Conservation (phyloP, 2,329 filamentous ascomycete species). For the Teratosphaeria zuluensis region DNA sequence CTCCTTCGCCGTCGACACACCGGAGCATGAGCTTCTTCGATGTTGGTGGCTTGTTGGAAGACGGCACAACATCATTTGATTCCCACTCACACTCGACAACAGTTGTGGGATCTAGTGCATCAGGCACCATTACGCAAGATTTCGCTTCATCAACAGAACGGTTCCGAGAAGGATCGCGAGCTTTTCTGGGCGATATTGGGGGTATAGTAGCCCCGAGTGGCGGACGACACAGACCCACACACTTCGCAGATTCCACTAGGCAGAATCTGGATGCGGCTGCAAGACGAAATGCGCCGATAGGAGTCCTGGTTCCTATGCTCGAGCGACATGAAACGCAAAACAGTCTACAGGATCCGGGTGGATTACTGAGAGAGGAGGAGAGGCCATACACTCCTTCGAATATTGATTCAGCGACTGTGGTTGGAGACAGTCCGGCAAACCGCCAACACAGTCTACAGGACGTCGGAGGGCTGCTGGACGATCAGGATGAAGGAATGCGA, state of each 20-base stretch:
- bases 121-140: constrained; percentile 30
- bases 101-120: constrained; percentile 51
- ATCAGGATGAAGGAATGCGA: not conserved
- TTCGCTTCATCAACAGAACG: constrained; percentile 25
- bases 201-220: constrained; percentile 12
- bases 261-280: constrained; percentile 7
- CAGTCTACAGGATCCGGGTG: constrained; percentile 25
- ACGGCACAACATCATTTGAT: constrained; percentile 28
- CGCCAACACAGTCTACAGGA: not conserved
- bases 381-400: too few relatives aligned
- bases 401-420: not conserved
- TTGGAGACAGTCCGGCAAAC: not conserved
- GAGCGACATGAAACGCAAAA: constrained; percentile 19
- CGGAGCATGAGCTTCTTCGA: constrained; percentile 68
- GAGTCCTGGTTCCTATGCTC: constrained; percentile 19
- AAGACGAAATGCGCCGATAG: constrained; percentile 11
- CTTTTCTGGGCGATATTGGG: constrained; percentile 24
- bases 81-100: constrained; percentile 41
- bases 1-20: constrained; percentile 11
- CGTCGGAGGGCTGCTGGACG: not conserved
- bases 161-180: constrained; percentile 19
- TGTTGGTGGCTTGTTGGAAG: constrained; percentile 64
- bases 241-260: constrained; percentile 3
- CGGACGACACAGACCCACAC: not conserved
- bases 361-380: constrained; percentile 7